Evolutionary conservation across 441 rosid species (phyloP).

Genomic region (Monsonia emarginata): DNA sequence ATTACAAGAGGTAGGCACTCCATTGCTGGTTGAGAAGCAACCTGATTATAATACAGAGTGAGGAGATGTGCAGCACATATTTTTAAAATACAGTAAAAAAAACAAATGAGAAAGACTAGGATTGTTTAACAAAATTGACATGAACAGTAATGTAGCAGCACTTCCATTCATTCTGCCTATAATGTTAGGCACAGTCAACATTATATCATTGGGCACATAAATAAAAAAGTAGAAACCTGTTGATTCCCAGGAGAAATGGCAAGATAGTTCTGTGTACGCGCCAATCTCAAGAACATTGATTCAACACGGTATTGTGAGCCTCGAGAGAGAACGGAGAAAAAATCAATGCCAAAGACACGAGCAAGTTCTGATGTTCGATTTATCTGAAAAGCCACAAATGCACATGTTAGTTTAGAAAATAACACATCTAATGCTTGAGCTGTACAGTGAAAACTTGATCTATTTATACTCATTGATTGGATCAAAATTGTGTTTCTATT

Average conservation of each 20-base stretch:
- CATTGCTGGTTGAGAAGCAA: constrained; percentile 99
- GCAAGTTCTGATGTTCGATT: constrained; percentile 98
- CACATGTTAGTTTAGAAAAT: background rate
- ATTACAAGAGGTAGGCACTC: constrained; percentile 95
- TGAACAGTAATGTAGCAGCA: background rate
- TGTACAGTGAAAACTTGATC: background rate
- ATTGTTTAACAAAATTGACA: no score
- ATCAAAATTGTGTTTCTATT: background rate
- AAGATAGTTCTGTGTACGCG: constrained; percentile 89
- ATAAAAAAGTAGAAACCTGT: constrained; percentile 42
- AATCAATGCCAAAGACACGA: constrained; percentile 92
- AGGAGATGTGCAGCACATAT: constrained; percentile 14
- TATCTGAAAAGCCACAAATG: constrained; percentile 49
- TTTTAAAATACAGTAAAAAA: background rate
- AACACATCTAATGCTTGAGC: background rate
- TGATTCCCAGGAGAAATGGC: constrained; percentile 90
- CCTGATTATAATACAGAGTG: constrained; percentile 36
- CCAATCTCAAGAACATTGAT: constrained; percentile 91
- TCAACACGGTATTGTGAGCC: constrained; percentile 98
- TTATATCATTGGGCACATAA: background rate
- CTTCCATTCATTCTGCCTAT: background rate
- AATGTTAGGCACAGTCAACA: background rate
- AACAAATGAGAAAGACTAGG: background rate
- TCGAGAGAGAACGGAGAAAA: constrained; percentile 95
- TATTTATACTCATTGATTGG: background rate